Conservation (phyloP, 768 basidiomycete species). For the Boletus pseudopeckii region DNA sequence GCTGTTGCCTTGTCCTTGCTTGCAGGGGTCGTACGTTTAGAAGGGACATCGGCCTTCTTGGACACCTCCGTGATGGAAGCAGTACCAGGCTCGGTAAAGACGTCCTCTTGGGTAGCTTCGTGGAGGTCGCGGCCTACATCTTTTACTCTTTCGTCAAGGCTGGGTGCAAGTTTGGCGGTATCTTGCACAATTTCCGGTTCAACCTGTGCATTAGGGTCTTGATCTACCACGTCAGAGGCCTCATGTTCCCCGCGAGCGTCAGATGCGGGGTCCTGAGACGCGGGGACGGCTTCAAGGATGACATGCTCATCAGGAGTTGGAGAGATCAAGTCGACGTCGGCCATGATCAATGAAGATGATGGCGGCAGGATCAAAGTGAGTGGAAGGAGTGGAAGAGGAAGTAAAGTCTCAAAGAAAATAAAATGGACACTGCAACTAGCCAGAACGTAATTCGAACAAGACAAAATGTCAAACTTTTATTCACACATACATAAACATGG, state of each 20-base stretch:
- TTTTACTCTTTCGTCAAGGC: constrained; percentile 15
- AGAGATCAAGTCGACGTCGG: constrained; percentile 31
- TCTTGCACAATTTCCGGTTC: constrained; percentile 21
- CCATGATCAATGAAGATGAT: constrained; percentile 33
- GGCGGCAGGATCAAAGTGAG: constrained; percentile 3
- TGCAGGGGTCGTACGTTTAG: constrained; percentile 25
- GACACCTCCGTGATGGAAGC: constrained; percentile 19
- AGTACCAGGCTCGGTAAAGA: constrained; percentile 14
- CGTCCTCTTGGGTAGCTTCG: constrained; percentile 26
- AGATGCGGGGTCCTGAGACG: constrained; percentile 17
- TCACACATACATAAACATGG: constrained; percentile 24
- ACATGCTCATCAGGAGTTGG: constrained; percentile 20
- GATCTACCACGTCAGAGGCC: constrained; percentile 35
- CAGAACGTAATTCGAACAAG: constrained; percentile 13
- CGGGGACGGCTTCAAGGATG: constrained; percentile 21
- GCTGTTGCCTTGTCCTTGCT: constrained; percentile 35
- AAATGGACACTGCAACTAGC: constrained; percentile 7
- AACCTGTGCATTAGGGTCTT: constrained; percentile 21
- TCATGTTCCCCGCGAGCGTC: constrained; percentile 38
- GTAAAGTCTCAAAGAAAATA: constrained; percentile 6
- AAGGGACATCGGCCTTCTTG: constrained; percentile 25
- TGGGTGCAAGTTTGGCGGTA: constrained; percentile 11
- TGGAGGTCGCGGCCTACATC: constrained; percentile 13
- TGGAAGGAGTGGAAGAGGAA: constrained; percentile 11
- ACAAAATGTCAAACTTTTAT: constrained; percentile 3